Evolutionary conservation across 2,329 filamentous ascomycete species (phyloP), one percentile per base, ranked within the genome.

Genomic region (Hypoxylon sp.): DNA sequence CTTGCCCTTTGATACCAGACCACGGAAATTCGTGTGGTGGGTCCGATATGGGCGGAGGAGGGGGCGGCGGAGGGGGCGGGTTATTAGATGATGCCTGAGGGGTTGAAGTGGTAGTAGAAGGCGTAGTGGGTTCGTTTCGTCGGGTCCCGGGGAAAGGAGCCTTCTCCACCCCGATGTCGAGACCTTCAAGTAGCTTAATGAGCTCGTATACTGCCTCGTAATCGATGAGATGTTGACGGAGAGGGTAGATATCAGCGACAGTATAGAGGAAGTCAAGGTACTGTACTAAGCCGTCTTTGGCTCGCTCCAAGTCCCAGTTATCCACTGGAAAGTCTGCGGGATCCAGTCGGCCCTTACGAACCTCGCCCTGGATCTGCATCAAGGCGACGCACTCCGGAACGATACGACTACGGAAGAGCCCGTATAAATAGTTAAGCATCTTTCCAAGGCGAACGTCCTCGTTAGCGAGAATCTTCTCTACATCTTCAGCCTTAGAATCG

Each of bases 231-330:
- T 96, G 90, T 42, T 88, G 86, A 67, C 96, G 92, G 82, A 93
- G 93, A 52, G 93, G 90, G 44, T 90, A 85, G 72, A 95, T 91
- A 74, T 97, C 94, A 0, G 93, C 93, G 26, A 97, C 87, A 0
- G 96, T 94, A 14, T 91, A 93, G 56, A 97, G 91, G 76, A 98
- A 97, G 72, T 97, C 94, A 1, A 98, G 87, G 75, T 97, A 97
- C 77, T 97, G 94, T 53, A 94, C 93, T 0, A 98, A 88, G 0
- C 95, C 95, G 74, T 98, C 95, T 77, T 97, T 97, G 62, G 96
- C 95, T 12, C 95, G 89, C 77, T 98, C 95, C 91, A 98, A 97
- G 73, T 98, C 95, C 95, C 95, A 98, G 48, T 93, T 86, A 73
- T 98, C 96, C 1, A 97, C 89, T 0, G 95, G 95, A 73, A 97